Evolutionary conservation across 106 monocot genomes (phyloP).

Genomic region (Hemerocallis citrina): DNA sequence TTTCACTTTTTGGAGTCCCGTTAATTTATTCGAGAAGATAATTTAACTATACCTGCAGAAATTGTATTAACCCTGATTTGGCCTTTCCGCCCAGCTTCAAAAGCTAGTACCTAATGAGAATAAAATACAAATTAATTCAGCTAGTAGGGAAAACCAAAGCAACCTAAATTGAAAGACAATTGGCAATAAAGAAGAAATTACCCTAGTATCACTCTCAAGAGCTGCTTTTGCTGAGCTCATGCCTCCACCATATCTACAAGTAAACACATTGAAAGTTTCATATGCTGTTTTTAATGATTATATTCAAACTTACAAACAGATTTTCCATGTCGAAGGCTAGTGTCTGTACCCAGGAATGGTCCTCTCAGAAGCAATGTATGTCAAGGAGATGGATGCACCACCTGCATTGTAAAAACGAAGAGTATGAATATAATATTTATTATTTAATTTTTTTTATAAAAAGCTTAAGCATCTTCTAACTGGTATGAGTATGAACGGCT

Average conservation of each 20-base stretch:
- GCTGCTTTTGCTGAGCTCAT: slow-evolving; percentile 99
- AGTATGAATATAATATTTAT: too few relatives aligned
- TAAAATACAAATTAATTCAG: neutral
- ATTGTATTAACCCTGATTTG: slow-evolving; percentile 92
- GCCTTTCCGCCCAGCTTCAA: slow-evolving; percentile 91
- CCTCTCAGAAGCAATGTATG: slow-evolving; percentile 88
- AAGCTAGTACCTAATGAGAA: slow-evolving; percentile 67
- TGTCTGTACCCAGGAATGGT: slow-evolving; percentile 67
- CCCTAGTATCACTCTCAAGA: slow-evolving; percentile 88
- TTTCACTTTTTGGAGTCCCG: too few relatives aligned
- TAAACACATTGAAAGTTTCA: neutral
- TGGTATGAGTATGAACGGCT: too few relatives aligned
- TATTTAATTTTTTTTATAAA: too few relatives aligned
- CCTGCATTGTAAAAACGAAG: slow-evolving; percentile 42
- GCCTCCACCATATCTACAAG: slow-evolving; percentile 89
- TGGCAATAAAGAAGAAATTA: slow-evolving; percentile 14
- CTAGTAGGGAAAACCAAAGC: neutral
- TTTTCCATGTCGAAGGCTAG: neutral
- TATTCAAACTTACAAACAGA: neutral
- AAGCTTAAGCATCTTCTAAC: too few relatives aligned
- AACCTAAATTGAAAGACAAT: neutral
- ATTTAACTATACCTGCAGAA: slow-evolving; percentile 62
- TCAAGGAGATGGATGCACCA: slow-evolving; percentile 70
- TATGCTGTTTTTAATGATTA: neutral
- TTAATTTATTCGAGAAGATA: neutral